phyloP scores from a whole-genome alignment of 306 rosid species.

The Glycine tomentella region DNA sequence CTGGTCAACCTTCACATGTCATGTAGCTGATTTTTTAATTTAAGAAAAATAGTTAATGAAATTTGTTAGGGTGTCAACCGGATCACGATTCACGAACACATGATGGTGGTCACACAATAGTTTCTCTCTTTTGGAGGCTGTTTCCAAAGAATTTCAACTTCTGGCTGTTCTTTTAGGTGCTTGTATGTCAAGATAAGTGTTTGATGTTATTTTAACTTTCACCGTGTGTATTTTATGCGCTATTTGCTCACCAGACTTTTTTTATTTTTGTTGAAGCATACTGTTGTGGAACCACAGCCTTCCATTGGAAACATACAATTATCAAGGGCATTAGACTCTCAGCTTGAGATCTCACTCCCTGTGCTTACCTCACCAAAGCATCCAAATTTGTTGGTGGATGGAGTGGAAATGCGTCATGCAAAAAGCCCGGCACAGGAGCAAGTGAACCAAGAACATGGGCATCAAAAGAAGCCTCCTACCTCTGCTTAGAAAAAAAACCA shows the following conservation, averaged over 20 bases:
- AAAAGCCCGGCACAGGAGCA: constrained; percentile 16
- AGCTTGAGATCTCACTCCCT: neutral
- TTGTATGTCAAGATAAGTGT: neutral
- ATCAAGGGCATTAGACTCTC: neutral
- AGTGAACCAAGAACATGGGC: constrained; percentile 12
- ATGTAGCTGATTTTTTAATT: neutral
- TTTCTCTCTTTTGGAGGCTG: neutral
- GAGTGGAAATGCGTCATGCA: constrained; percentile 1
- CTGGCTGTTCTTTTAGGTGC: neutral
- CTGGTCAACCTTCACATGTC: neutral
- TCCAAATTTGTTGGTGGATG: neutral
- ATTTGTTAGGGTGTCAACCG: neutral
- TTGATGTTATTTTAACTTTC: neutral
- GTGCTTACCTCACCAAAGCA: neutral
- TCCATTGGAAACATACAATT: constrained; percentile 10
- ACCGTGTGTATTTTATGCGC: neutral
- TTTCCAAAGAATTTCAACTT: neutral
- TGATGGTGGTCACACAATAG: neutral
- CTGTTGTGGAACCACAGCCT: constrained; percentile 7
- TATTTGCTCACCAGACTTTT: constrained; percentile 3
- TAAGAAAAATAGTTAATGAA: neutral
- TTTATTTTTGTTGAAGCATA: neutral
- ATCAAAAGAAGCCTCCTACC: constrained; percentile 41
- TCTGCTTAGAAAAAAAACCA: constrained; percentile 42
- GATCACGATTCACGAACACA: neutral